Evolutionary conservation across 2,329 filamentous ascomycete genomes (phyloP), one percentile per base, ranked within the genome.

Genomic region (Fusarium proliferatum): DNA sequence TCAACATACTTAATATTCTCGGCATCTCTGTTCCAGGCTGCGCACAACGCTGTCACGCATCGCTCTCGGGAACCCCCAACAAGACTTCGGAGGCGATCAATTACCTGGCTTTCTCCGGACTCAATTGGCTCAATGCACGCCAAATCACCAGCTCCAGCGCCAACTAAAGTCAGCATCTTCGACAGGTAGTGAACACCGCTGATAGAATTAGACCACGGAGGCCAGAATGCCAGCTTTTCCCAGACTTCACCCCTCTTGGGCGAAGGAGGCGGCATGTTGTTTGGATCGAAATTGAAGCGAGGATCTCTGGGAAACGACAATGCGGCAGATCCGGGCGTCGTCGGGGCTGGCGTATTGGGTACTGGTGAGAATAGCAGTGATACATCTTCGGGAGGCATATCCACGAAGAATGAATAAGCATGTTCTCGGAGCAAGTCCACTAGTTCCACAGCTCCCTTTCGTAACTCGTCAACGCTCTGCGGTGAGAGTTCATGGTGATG

Each of bases 181-280:
- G 93, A 91, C 9, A 99, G 87, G 79, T 97, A 98, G 80, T 97
- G 90, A 4, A 96, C 94, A n/a, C 94, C 96, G 66, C 95, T 97
- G 30, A 98, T 85, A 0, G 95, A 95, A 79, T 98, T 98, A 4
- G 95, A 93, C 84, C 93, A 92, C 0, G 96, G 96, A 8, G 96
- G 95, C 95, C 96, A 98, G 82, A 98, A 99, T 0, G 95, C 96
- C 81, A 96, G 90, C 84, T 96, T 93, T 79, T 98, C 96, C 94
- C 95, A 98, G 0, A 92, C 85, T 76, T 97, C 94, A 10, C 95
- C 96, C 49, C 89, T 89, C 75, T 88, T 93, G 1, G 94, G 94
- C 1, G 93, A 94, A 3, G 92, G 91, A 16, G 91, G 90, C 3
- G 94, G 95, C 5, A 94, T 85, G 71, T 93, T 95, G 78, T 89